phyloP scores from a whole-genome alignment of 202 grass and related monocot species.

The Eragrostis tef region DNA sequence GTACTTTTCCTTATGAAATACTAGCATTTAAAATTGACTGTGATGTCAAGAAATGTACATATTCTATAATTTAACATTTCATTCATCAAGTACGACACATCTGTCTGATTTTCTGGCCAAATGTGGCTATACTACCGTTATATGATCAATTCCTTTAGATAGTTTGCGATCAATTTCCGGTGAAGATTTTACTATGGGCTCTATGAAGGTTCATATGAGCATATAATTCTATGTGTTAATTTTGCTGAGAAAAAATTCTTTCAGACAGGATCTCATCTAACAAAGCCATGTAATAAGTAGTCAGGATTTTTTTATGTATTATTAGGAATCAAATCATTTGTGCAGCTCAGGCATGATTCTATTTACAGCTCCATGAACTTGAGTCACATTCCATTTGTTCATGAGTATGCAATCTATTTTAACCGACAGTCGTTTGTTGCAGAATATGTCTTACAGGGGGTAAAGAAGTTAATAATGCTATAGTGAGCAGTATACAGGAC shows the following conservation, averaged over 20 bases:
- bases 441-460: conserved; percentile 88
- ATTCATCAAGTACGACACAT: neutral
- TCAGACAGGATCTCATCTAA: neutral
- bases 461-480: conserved; percentile 91
- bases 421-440: conserved; percentile 47
- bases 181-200: conserved; percentile 1
- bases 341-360: conserved; percentile 27
- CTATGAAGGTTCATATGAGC: neutral
- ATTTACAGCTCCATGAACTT: neutral
- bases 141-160: conserved; percentile 9
- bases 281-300: neutral
- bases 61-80: conserved; percentile 16
- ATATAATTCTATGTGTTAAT: neutral
- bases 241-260: conserved; percentile 3
- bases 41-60: neutral
- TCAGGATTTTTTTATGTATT: conserved; percentile 7
- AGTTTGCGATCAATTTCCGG: neutral
- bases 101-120: neutral
- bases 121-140: conserved; percentile 8
- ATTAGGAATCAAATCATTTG: conserved; percentile 6
- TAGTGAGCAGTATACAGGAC: conserved; percentile 97
- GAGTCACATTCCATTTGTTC: neutral
- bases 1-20: conserved; percentile 31
- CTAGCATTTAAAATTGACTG: neutral
- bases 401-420: conserved; percentile 35